Evolutionary conservation across 768 basidiomycete species (phyloP), one percentile per base, ranked within the genome.

Genomic region (Russula brevipes): DNA sequence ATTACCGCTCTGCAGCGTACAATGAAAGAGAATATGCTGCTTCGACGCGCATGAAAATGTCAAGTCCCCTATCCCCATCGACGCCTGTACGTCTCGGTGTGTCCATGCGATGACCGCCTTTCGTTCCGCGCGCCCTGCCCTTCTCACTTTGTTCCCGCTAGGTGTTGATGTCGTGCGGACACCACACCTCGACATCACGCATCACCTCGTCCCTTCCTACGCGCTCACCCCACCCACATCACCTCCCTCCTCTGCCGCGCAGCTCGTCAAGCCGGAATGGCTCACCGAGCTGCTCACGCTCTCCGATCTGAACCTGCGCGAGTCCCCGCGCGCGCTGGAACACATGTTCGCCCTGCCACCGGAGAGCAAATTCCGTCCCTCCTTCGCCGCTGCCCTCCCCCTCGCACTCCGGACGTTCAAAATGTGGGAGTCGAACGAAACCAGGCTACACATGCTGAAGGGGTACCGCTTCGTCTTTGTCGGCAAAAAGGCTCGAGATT

Each of bases 191-290:
- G 74, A 79, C 24, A 76, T 83, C 16, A 90, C 88, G 0, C 88
- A 91, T 65, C 86, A 90, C 70, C 77, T 91, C 55, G 78, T 79
- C 4, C 67, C 82, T 4, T 78, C 77, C 24, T 83, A 81, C 59
- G 70, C 77, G 4, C 75, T 83, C n/a, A 80, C 77, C 73, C 83
- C 0, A 63, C 77, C 0, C 75, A 85, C 30, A 83, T 83, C 0
- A 74, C 80, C 0, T 88, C 89, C 12, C 77, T 91, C 10, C 73
- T 91, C 16, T 80, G 76, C 80, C 0, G 77, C 81, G 14, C 77
- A 79, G 12, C 80, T 91, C 53, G 87, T 87, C 38, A 89, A 78
- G 61, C 77, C 80, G 0, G 84, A 86, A 52, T 92, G 89, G 89
- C 73, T 91, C 31, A 72, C 73, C 7, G 85, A 89, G 59, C 69